Base-by-base conservation (phyloP, 768 basidiomycete species). In the Agaricus bisporus region DNA sequence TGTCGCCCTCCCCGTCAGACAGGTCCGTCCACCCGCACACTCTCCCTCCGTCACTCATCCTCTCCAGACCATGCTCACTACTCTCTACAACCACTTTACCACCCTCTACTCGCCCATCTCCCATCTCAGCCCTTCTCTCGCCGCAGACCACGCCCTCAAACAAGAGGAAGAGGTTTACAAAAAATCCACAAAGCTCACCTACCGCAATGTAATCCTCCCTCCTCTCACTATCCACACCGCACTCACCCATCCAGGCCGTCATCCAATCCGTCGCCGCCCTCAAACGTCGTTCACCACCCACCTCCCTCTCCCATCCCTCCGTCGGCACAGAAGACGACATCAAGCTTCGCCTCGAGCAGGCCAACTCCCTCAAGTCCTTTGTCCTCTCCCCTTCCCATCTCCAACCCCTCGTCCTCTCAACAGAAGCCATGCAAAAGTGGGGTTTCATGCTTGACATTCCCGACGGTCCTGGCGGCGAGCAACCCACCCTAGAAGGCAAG, bases 151-250 rank as follows among this genome's bases (percentile, higher is more conserved):
- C 68, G 83, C 93, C 3, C 75, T 92, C 9, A 78, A 72, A 46
- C 91, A 95, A 61, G 93, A 95, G 62, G 79, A 81, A 32, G 85
- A 91, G 55, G 76, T 92, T 0, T 93, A 92, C 68, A 74, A 73
- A 22, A 82, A 81, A 56, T 81, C 87, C 0, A 85, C 75, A 49
- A 91, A 89, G 67, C 65, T 80, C 44, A 91, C 91, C 0, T 95
- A 95, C 67, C 86, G 91, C 47, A 87, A 88, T 71, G 90, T 89
- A 63, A 58, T 39, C 41, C 37, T 12, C 36, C 49, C 18, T 36
- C 5, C 18, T 8, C 41, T 22, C 9, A 32, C 36, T 42, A 12
- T 17, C 32, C 44, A 28, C 45, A 36, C 51, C 25, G 49, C 39
- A 49, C 56, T 64, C 45, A 65, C 35, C 18, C 47, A 50, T 28